These are phyloP conservation scores for Macaranga tanarius DNA, from an alignment of 441 rosid species.

Conservation along the genomic window DNA sequence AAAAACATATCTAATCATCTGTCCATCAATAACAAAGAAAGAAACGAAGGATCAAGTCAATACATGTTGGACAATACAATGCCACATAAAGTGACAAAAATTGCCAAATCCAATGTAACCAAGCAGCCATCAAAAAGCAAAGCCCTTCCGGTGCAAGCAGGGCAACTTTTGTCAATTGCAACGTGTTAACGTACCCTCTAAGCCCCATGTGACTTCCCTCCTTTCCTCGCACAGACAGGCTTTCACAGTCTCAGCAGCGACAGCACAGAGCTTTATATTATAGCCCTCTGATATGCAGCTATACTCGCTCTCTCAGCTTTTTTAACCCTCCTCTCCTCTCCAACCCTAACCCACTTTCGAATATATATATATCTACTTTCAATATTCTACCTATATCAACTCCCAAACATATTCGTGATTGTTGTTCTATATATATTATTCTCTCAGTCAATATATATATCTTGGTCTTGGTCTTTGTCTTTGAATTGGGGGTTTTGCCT, in stretches of 20 bases:
- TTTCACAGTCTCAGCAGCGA: not conserved
- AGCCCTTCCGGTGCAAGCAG: not conserved
- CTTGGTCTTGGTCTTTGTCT: too few species aligned
- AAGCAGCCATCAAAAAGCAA: too few species aligned
- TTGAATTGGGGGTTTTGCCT: too few species aligned
- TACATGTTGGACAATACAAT: not conserved
- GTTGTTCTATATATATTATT: not conserved
- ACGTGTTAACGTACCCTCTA: not conserved
- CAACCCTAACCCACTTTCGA: too few species aligned
- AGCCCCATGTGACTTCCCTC: not conserved
- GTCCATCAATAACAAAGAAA: slow-evolving; percentile 14
- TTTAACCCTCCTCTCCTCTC: not conserved
- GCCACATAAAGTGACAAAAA: not conserved
- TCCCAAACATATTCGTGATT: not conserved
- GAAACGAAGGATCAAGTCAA: not conserved
- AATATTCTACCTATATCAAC: too few species aligned
- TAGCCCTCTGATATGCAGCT: not conserved
- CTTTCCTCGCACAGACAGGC: not conserved
- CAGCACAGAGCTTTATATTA: not conserved
- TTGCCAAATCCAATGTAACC: not conserved
- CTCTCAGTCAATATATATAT: too few species aligned
- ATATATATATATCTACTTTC: too few species aligned
- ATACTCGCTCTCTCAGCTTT: not conserved
- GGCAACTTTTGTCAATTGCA: not conserved
- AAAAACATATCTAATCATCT: slow-evolving; percentile 21